Evolutionary conservation across 768 basidiomycete species (phyloP).

Genomic region (Lactarius hengduanensis): DNA sequence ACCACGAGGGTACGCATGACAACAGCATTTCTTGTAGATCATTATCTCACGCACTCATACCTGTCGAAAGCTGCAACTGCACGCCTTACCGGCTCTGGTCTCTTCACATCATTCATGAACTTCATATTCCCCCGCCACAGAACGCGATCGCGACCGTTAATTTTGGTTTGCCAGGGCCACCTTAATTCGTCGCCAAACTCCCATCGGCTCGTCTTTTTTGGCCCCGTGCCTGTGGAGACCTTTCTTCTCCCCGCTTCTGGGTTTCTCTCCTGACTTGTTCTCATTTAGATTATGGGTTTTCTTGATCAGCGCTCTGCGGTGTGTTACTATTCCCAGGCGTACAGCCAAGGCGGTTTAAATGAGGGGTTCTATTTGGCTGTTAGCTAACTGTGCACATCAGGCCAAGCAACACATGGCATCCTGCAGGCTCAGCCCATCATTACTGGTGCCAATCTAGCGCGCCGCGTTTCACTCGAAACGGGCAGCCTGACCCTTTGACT

Average conservation of each 20-base stretch:
- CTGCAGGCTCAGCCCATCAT: slow-evolving; percentile 18
- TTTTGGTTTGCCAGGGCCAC: slow-evolving; percentile 9
- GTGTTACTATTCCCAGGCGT: neutral
- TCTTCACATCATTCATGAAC: slow-evolving; percentile 13
- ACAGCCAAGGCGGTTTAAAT: slow-evolving; percentile 3
- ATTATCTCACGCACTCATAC: slow-evolving; percentile 10
- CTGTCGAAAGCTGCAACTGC: neutral
- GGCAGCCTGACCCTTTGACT: slow-evolving; percentile 10
- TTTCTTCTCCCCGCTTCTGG: neutral
- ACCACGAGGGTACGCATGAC: slow-evolving; percentile 25
- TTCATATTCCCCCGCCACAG: slow-evolving; percentile 19
- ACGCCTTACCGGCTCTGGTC: slow-evolving; percentile 18
- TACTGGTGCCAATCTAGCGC: slow-evolving; percentile 5
- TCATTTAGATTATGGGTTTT: neutral
- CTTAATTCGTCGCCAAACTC: slow-evolving; percentile 4
- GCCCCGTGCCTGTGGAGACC: neutral
- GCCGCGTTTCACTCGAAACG: slow-evolving; percentile 7
- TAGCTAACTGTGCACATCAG: slow-evolving; percentile 4
- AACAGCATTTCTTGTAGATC: slow-evolving; percentile 23
- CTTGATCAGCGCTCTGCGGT: slow-evolving; percentile 6
- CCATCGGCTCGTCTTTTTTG: neutral
- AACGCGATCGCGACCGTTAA: slow-evolving; percentile 11
- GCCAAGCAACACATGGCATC: slow-evolving; percentile 18
- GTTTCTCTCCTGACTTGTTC: neutral
- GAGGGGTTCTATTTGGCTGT: neutral